Base-by-base conservation (phyloP, 495 filamentous ascomycete species). In the Neurospora sp. region DNA sequence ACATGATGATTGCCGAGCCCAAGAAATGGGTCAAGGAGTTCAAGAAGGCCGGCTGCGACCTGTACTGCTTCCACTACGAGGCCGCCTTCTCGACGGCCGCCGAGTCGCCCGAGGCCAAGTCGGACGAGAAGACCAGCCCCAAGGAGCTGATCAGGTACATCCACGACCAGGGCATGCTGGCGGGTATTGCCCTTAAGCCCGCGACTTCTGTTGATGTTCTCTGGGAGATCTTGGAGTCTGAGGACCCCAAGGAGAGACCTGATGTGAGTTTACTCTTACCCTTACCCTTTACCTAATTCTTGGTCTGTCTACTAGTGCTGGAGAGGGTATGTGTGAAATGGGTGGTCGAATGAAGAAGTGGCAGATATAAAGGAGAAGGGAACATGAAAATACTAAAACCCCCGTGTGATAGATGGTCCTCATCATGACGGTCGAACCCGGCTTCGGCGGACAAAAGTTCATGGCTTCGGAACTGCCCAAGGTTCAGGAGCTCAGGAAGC, bases 1-100 rank as follows among this genome's bases (percentile, higher is more conserved):
- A 99, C 82, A 98, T 99, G 96, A 99, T 99, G 96, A 97, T 99
- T 77, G 90, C 92, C 77, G 96, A 99, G 96, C 96, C 96, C 69
- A 95, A 98, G 84, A 94, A 93, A 87, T 99, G 96, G 96, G 93
- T 98, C 76, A 90, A 90, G 73, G 93, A 97, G 54, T 98, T 99
- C 86, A 88, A 96, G 79, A 89, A 91, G 37, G 96, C 94, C 46
- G 96, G 96, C 27, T 98, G 94, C 84, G 95, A 99, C 80, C 88
- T 98, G 10, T 99, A 99, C 86, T 98, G 95, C 87, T 99, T 99
- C 86, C 96, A 99, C 85, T 97, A 98, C 83, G 96, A 99, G 84
- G 96, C 96, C n/a, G 96, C 96, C 69, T 87, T 93, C 48, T 94
- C 92, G 46, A 92, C 92, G 70, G 93, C 93, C 12, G 94, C 96